Evolutionary conservation across 495 filamentous ascomycete species (phyloP).

Genomic region (Annulohypoxylon bovei): DNA sequence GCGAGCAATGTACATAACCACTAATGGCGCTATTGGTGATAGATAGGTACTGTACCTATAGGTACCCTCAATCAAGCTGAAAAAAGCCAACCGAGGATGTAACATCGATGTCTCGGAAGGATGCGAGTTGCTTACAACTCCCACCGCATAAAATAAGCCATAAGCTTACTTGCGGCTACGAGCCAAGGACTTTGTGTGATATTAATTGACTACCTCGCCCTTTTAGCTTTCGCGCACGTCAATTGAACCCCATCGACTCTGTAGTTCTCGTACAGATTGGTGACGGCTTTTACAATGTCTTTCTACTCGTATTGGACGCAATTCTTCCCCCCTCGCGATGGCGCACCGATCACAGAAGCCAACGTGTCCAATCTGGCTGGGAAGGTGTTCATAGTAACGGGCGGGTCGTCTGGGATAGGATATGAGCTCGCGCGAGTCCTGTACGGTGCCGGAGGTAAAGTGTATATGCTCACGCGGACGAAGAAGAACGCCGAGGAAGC

Average conservation of each 20-base stretch:
- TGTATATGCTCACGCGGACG: constrained; percentile 60
- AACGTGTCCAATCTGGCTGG: constrained; percentile 37
- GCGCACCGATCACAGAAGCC: constrained; percentile 38
- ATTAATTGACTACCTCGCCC: neutral
- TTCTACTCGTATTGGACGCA: constrained; percentile 35
- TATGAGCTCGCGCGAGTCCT: constrained; percentile 55
- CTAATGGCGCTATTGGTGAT: neutral
- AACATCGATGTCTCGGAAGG: neutral
- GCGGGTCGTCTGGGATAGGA: constrained; percentile 56
- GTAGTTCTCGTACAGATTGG: neutral
- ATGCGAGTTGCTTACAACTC: neutral
- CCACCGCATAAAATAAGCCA: neutral
- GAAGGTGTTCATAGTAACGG: constrained; percentile 58
- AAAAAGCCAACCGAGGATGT: neutral
- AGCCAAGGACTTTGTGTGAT: neutral
- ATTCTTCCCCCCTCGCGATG: constrained; percentile 44
- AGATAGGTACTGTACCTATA: neutral
- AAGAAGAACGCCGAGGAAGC: constrained; percentile 38
- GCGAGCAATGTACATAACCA: neutral
- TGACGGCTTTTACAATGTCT: neutral
- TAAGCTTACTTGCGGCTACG: neutral
- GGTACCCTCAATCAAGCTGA: neutral
- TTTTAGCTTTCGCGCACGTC: neutral
- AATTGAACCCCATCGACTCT: neutral
- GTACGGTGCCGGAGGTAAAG: constrained; percentile 52